Base-by-base conservation (phyloP, 306 rosid genomes). In the Vigna angularis region DNA sequence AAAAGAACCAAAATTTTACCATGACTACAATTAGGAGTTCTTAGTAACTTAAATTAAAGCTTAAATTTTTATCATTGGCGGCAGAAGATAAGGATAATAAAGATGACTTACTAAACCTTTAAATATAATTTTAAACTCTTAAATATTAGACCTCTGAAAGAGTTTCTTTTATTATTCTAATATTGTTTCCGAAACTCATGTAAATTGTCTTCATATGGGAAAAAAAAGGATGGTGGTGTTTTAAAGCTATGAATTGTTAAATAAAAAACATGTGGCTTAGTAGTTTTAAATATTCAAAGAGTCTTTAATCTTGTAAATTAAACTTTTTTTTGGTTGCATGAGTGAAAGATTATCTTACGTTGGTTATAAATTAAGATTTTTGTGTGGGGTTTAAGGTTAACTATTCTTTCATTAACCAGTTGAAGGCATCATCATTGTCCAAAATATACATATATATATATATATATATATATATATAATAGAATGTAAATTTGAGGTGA, bases 401-500 rank as follows among this genome's bases (percentile, higher is more conserved):
- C 4, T 17, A 50, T 51, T 32, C 11, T 68, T 67, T 48, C 28
- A n/a, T 28, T 3, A 30, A 51, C 20, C 3, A 30, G n/a, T 55
- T 10, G 17, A 72, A 53, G 64, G 6, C 34, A 40, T 20, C 24
- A 55, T 15, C 55, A 42, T 20, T 22, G 10, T 42, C 17, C 58
- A 59, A 44, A 0, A 20, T 20, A 20, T 20, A 20, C 0, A 20
- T 20, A 20, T 20, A 20, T 20, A 20, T 20, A 20, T 20, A 20
- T 20, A 20, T 20, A 20, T 20, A 20, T 20, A 20, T 20, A 20
- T 74, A 42, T 59, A 70, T 59, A 36, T 36, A 70, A 26, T 26
- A 17, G 45, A 47, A 28, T 74, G 70, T 32, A 13, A 4, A 59
- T 58, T 16, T 28, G 70, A 45, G 48, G 9, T 59, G 78, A 47